Conservation (phyloP, 768 basidiomycete genomes). For the Coprinopsis strossmayeri region DNA sequence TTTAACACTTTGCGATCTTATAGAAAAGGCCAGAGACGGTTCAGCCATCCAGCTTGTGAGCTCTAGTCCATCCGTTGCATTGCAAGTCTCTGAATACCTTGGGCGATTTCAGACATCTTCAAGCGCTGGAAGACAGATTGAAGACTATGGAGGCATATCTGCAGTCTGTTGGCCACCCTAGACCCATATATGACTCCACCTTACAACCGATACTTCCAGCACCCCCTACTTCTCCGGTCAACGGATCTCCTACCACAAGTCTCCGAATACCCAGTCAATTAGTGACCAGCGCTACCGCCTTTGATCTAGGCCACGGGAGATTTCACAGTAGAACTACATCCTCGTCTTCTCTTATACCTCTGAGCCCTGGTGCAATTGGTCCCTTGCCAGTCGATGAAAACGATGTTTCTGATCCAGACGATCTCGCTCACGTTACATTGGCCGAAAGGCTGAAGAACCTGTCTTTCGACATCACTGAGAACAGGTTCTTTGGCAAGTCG, state of each 20-base stretch:
- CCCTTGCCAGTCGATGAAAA: not conserved
- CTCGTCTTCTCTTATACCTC: not conserved
- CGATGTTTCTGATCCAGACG: not conserved
- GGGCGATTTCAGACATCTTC: not conserved
- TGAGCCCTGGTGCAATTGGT: not conserved
- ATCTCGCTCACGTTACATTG: constrained; percentile 1
- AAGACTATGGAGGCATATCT: constrained; percentile 3
- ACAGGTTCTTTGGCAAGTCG: constrained; percentile 2
- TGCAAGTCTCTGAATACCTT: not conserved
- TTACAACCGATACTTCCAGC: not conserved
- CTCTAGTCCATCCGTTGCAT: too few relatives aligned
- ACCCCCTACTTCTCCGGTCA: not conserved
- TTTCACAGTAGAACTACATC: too few relatives aligned
- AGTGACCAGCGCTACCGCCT: too few relatives aligned
- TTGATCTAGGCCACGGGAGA: too few relatives aligned
- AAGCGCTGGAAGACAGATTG: constrained; percentile 1
- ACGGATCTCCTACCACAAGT: too few relatives aligned
- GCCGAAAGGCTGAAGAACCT: constrained; percentile 3
- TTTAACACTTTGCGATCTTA: too few relatives aligned
- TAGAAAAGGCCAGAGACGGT: not conserved
- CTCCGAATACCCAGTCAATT: too few relatives aligned
- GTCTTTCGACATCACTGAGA: constrained; percentile 4
- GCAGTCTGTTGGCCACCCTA: not conserved
- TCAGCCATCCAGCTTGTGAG: constrained; percentile 1
- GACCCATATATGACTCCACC: not conserved